A percentile compares a stretch with the other conserved stretches of the same genome.
Conservation (phyloP, 1,284 basidiomycete species). For the Coniophora puteana region DNA sequence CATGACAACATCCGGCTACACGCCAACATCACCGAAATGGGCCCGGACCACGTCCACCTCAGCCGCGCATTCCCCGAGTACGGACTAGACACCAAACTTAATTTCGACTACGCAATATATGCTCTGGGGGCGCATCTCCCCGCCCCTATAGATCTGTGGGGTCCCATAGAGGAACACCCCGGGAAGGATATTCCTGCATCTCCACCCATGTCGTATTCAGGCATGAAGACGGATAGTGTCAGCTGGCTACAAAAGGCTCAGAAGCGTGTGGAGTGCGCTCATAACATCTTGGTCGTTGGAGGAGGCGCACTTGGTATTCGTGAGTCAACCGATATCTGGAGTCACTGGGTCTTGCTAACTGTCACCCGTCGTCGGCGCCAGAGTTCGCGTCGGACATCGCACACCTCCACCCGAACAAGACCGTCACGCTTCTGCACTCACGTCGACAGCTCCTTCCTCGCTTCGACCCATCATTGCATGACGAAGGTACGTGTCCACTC, state of each 20-base stretch:
- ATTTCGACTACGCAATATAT: constrained; percentile 55
- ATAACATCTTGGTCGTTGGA: constrained; percentile 52
- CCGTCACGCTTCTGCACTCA: constrained; percentile 68
- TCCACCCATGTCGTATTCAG: constrained; percentile 27
- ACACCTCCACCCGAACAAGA: constrained; percentile 52
- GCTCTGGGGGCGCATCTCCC: constrained; percentile 57
- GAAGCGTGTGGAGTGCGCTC: constrained; percentile 36
- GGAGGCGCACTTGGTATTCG: constrained; percentile 63
- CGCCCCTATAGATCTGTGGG: constrained; percentile 55
- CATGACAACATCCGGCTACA: constrained; percentile 37
- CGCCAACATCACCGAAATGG: constrained; percentile 44
- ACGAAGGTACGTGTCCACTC: constrained; percentile 37
- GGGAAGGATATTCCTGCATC: constrained; percentile 6
- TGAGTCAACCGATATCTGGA: constrained; percentile 31
- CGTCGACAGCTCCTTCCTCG: constrained; percentile 53
- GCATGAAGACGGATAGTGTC: constrained; percentile 44
- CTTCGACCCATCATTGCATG: constrained; percentile 56
- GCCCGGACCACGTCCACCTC: constrained; percentile 38
- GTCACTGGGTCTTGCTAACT: not conserved
- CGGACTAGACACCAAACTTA: constrained; percentile 30
- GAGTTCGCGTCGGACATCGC: constrained; percentile 72
- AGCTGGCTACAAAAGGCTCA: constrained; percentile 47
- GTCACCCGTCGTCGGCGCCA: constrained; percentile 7
- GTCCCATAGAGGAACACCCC: constrained; percentile 8
- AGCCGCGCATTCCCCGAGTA: constrained; percentile 43